Evolutionary conservation across 2,329 filamentous ascomycete species (phyloP).

Genomic region (Cladophialophora chaetospira): DNA sequence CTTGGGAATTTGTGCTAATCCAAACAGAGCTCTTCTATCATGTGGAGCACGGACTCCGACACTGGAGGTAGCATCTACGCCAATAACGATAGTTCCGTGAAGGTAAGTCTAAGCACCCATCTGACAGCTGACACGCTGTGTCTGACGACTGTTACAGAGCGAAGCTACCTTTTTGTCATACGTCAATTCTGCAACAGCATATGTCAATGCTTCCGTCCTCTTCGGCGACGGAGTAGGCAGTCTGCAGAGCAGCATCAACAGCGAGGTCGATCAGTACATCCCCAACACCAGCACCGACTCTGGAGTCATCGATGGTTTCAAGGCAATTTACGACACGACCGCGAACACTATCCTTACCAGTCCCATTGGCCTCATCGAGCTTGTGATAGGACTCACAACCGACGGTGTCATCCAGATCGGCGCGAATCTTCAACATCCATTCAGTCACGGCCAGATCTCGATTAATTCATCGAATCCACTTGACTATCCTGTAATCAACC

Average conservation of each 20-base stretch:
- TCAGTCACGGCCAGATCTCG: conserved; percentile 31
- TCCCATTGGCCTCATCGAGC: conserved; percentile 29
- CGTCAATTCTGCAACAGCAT: conserved; percentile 28
- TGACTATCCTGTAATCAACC: conserved; percentile 45
- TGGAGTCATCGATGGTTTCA: conserved; percentile 30
- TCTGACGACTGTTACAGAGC: conserved; percentile 19
- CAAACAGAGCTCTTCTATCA: conserved; percentile 37
- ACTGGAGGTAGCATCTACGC: conserved; percentile 39
- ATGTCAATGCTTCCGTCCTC: conserved; percentile 27
- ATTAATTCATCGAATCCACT: conserved; percentile 39
- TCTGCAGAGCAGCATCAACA: conserved; percentile 17
- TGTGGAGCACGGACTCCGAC: conserved; percentile 35
- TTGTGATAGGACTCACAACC: conserved; percentile 35
- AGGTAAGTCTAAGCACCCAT: conserved; percentile 33
- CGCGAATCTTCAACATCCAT: conserved; percentile 31
- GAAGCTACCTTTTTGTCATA: conserved; percentile 31
- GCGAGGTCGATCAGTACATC: conserved; percentile 14
- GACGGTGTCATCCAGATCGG: conserved; percentile 28
- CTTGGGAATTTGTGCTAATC: conserved; percentile 21
- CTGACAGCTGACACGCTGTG: conserved; percentile 3
- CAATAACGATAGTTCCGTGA: conserved; percentile 32
- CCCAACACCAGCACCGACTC: conserved; percentile 16
- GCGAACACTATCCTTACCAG: conserved; percentile 26
- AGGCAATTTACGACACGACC: conserved; percentile 29
- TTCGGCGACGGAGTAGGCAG: conserved; percentile 26